Evolutionary conservation across 768 basidiomycete species (phyloP).

Genomic region (Pisolithus tinctorius): DNA sequence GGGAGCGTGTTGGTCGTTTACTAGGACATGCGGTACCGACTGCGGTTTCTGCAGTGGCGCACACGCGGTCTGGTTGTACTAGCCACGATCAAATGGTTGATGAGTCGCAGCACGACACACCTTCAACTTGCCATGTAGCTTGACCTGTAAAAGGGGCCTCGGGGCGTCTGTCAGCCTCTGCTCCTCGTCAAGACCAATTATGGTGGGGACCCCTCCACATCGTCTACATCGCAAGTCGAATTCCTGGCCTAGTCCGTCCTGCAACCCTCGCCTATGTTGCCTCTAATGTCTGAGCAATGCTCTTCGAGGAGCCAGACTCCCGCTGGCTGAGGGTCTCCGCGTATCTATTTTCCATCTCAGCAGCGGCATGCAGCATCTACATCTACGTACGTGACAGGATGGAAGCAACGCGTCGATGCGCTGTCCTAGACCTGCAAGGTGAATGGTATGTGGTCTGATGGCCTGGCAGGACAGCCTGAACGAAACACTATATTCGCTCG

Average conservation of each 20-base stretch:
- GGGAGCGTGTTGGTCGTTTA: too few species aligned
- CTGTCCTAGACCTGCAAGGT: constrained; percentile 26
- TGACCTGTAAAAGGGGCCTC: too few species aligned
- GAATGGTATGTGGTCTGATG: constrained; percentile 30
- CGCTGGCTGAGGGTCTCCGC: constrained; percentile 11
- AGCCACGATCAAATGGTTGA: too few species aligned
- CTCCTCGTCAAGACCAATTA: too few species aligned
- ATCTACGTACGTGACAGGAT: constrained; percentile 36
- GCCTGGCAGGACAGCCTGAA: constrained; percentile 14
- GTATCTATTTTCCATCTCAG: constrained; percentile 19
- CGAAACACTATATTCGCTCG: constrained; percentile 15
- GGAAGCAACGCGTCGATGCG: constrained; percentile 10
- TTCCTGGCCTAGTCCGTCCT: constrained; percentile 16
- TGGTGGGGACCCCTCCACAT: constrained; percentile 31
- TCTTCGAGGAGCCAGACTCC: constrained; percentile 6
- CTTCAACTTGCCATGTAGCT: too few species aligned
- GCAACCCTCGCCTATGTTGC: constrained; percentile 12
- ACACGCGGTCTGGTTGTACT: too few species aligned
- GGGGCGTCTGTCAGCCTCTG: neutral
- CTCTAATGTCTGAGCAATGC: constrained; percentile 6
- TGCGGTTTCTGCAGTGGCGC: too few species aligned
- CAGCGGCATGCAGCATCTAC: constrained; percentile 26
- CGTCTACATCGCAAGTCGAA: constrained; percentile 18
- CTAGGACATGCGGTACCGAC: too few species aligned
- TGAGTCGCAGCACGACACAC: too few species aligned